Conservation (phyloP, 78 protist species). For the Tieghemostelium lacteum region DNA sequence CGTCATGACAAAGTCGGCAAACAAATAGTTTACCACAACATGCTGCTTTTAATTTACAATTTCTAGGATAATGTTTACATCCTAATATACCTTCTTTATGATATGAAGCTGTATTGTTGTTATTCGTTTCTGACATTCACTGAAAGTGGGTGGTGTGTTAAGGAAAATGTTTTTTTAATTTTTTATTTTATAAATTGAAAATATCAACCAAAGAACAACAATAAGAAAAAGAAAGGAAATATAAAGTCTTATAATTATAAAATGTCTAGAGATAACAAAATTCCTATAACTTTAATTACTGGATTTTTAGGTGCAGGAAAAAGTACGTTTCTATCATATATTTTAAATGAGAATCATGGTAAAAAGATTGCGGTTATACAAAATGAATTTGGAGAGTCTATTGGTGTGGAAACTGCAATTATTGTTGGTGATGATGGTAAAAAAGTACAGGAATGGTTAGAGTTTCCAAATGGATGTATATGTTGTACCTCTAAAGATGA, state of each 20-base stretch:
- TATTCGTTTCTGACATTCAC: background rate
- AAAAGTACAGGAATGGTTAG: conserved; percentile 81
- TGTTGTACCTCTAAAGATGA: conserved; percentile 88
- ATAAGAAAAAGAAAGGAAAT: too few relatives aligned
- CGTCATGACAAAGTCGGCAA: conserved; percentile 72
- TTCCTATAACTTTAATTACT: conserved; percentile 77
- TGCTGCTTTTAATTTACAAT: conserved; percentile 41
- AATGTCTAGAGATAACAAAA: conserved; percentile 5
- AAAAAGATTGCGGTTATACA: conserved; percentile 82
- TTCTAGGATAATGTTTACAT: conserved; percentile 66
- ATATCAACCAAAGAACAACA: too few relatives aligned
- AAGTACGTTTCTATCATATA: conserved; percentile 80
- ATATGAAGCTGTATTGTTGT: background rate
- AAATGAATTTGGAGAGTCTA: conserved; percentile 81
- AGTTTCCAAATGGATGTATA: conserved; percentile 88
- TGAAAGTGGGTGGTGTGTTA: background rate
- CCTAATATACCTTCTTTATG: conserved; percentile 28
- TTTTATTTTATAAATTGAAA: too few relatives aligned
- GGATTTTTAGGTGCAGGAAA: conserved; percentile 85
- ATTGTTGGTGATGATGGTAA: conserved; percentile 63
- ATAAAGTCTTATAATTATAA: too few relatives aligned
- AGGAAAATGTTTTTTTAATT: background rate
- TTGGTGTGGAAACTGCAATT: conserved; percentile 84
- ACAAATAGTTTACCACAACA: conserved; percentile 55
- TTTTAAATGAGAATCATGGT: conserved; percentile 75